These are phyloP conservation scores for Tephrocybe sp. DNA, from an alignment of 768 basidiomycete species.

Conservation along the genomic window DNA sequence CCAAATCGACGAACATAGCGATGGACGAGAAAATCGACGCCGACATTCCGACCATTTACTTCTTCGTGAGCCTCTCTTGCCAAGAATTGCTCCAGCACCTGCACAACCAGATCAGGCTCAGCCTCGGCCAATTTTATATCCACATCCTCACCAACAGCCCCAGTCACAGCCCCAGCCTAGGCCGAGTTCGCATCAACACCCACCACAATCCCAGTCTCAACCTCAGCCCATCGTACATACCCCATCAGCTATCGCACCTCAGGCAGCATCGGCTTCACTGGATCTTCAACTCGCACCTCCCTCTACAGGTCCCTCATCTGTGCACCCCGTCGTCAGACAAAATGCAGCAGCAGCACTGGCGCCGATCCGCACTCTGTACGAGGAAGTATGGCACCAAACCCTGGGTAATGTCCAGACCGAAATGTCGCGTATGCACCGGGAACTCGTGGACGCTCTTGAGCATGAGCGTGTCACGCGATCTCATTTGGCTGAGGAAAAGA, in stretches of 20 bases:
- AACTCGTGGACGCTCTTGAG: conserved; percentile 10
- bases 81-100: not conserved
- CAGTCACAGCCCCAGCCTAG: not conserved
- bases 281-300: not conserved
- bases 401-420: conserved; percentile 19
- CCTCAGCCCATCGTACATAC: not conserved
- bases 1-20: not conserved
- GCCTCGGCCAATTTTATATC: no score
- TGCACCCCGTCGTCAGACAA: conserved; percentile 9
- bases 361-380: conserved; percentile 18
- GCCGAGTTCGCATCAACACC: not conserved
- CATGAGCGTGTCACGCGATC: conserved; percentile 8
- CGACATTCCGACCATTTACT: not conserved
- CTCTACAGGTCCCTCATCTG: not conserved
- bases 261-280: not conserved
- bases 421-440: conserved; percentile 17
- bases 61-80: not conserved
- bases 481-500: conserved; percentile 3
- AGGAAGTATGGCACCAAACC: conserved; percentile 19
- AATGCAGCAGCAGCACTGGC: conserved; percentile 14
- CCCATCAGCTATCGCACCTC: not conserved
- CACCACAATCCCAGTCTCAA: not conserved
- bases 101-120: not conserved
- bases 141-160: not conserved
- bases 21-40: not conserved